Evolutionary conservation across 768 basidiomycete genomes (phyloP).

Genomic region (Rhodotorula diobovata): DNA sequence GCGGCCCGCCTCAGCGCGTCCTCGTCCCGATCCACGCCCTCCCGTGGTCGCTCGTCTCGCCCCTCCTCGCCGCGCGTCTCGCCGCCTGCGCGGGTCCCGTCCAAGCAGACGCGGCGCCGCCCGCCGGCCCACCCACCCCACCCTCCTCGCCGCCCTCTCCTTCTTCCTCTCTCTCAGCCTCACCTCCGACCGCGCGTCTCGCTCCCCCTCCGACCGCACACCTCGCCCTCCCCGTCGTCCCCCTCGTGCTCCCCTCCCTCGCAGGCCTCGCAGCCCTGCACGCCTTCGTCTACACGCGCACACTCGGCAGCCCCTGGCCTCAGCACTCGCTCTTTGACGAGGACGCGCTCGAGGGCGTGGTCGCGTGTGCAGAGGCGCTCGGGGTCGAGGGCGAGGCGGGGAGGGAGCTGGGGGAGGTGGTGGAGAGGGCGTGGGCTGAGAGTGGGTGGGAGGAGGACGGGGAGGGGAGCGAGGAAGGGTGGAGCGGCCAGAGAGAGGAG

Average conservation of each 20-base stretch:
- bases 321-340: too few relatives aligned
- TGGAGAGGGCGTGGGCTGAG: neutral
- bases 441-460: neutral
- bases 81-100: neutral
- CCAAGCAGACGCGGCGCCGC: neutral
- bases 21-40: slow-evolving; percentile 17
- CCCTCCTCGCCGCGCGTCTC: neutral
- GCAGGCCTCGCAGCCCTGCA: slow-evolving; percentile 2
- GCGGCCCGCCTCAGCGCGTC: neutral
- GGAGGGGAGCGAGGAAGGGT: neutral
- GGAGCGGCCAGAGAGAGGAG: neutral
- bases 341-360: neutral
- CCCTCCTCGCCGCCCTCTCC: neutral
- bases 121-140: neutral
- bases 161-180: neutral
- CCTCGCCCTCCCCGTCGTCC: neutral
- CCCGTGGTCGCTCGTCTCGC: neutral
- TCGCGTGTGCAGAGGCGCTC: neutral
- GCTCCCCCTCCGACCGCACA: neutral
- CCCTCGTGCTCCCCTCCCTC: neutral
- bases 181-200: neutral
- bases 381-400: neutral
- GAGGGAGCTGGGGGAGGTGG: neutral
- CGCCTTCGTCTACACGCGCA: slow-evolving; percentile 2
- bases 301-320: neutral